Conservation (phyloP, 192 early-diverging fungal species). For the Rhizoclosmatium sp. region DNA sequence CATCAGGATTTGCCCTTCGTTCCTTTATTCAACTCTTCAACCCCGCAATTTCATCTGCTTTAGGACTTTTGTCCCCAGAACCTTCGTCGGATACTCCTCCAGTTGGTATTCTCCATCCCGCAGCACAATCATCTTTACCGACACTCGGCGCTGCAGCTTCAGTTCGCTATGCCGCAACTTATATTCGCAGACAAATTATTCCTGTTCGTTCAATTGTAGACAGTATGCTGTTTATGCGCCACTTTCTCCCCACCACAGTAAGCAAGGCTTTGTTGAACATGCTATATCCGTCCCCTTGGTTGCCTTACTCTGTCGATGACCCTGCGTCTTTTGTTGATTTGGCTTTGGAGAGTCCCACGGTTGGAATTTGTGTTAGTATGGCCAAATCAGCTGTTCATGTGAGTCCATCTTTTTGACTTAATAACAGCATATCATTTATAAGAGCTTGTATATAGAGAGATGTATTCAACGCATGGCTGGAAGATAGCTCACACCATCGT, state of each 20-base stretch:
- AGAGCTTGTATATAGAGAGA: constrained; percentile 27
- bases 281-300: constrained; percentile 53
- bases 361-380: constrained; percentile 50
- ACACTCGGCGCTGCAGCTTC: background rate
- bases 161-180: constrained; percentile 34
- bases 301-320: constrained; percentile 53
- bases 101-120: background rate
- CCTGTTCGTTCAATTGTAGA: constrained; percentile 46
- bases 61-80: constrained; percentile 18
- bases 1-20: constrained; percentile 36
- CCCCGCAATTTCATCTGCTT: constrained; percentile 31
- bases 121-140: background rate
- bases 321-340: constrained; percentile 40
- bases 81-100: background rate
- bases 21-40: constrained; percentile 38
- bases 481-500: constrained; percentile 39
- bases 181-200: constrained; percentile 48
- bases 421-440: background rate
- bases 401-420: constrained; percentile 22
- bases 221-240: constrained; percentile 34
- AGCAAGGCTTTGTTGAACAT: constrained; percentile 51
- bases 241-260: constrained; percentile 48
- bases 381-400: constrained; percentile 47
- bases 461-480: constrained; percentile 49
- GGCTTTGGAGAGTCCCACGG: constrained; percentile 50